Conservation (phyloP, 139 green algal species). For the Coelastrella sp. region DNA sequence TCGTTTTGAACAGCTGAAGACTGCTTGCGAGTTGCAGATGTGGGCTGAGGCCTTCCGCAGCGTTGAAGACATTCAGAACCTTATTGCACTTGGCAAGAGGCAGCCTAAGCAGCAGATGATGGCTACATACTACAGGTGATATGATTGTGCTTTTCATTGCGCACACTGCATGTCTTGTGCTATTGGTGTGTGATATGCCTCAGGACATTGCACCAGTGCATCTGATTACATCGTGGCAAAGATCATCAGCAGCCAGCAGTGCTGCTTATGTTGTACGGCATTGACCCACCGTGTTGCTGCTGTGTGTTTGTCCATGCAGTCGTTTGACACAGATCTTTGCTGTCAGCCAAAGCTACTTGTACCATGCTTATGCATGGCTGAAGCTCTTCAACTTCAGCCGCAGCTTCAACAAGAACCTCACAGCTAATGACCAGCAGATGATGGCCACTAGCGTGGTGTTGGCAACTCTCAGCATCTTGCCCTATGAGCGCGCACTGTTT, state of each 20-base stretch:
- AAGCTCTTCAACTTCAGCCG: slow-evolving; percentile 94
- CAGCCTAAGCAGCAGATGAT: slow-evolving; percentile 93
- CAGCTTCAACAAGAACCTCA: slow-evolving; percentile 89
- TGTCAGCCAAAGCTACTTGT: slow-evolving; percentile 89
- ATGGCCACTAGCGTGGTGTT: slow-evolving; percentile 94
- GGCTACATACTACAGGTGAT: slow-evolving; percentile 95
- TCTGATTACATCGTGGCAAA: too few relatives aligned
- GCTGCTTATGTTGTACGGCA: not conserved
- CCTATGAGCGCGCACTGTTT: slow-evolving; percentile 80
- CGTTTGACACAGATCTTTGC: slow-evolving; percentile 91
- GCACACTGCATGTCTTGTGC: too few relatives aligned
- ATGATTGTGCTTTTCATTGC: too few relatives aligned
- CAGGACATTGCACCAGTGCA: not conserved
- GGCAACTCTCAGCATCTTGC: slow-evolving; percentile 90
- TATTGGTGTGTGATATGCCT: not conserved
- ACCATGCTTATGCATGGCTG: slow-evolving; percentile 96
- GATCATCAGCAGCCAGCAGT: too few relatives aligned
- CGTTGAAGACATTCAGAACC: slow-evolving; percentile 98
- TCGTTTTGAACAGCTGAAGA: slow-evolving; percentile 97
- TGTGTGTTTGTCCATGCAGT: slow-evolving; percentile 70
- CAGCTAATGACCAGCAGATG: slow-evolving; percentile 71
- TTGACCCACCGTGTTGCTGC: not conserved
- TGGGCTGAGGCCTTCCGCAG: slow-evolving; percentile 98
- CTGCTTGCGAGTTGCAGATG: slow-evolving; percentile 95
- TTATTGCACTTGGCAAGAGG: slow-evolving; percentile 90